Percentiles rank a stretch among this genome's conserved stretches.
Conservation (phyloP, 2,329 filamentous ascomycete species). For the Aureobasidium sp. region DNA sequence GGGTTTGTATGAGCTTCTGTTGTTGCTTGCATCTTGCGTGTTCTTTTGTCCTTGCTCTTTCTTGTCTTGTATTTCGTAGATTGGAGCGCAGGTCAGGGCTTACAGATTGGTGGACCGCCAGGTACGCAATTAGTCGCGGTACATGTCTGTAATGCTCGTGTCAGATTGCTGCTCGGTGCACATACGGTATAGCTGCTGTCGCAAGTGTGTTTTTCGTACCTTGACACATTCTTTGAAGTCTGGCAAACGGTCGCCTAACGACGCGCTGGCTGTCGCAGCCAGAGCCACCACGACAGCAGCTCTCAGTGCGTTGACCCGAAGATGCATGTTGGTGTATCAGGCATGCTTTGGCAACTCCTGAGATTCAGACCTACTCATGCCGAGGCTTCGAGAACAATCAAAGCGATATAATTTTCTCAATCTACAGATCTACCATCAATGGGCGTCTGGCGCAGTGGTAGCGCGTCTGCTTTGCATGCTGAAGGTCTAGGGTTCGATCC, state of each 20-base stretch:
- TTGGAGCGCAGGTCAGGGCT: conserved; percentile 27
- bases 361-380: not conserved
- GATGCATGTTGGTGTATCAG: conserved; percentile 8
- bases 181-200: not conserved
- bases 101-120: conserved; percentile 63
- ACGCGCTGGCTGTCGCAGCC: conserved; percentile 47
- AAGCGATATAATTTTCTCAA: too few relatives aligned
- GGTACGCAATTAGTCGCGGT: conserved; percentile 67
- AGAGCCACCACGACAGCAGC: conserved; percentile 12
- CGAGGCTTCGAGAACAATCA: not conserved
- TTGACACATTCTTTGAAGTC: conserved; percentile 82
- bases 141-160: conserved; percentile 55
- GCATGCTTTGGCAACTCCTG: not conserved
- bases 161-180: conserved; percentile 17
- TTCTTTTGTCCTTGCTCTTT: not conserved
- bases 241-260: conserved; percentile 72
- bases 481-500: conserved; percentile 14
- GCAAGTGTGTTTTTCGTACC: conserved; percentile 42
- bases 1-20: conserved; percentile 16
- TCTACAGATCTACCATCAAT: too few relatives aligned
- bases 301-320: not conserved
- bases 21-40: not conserved
- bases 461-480: conserved; percentile 15
- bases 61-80: conserved; percentile 11
- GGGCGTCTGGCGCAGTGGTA: conserved; percentile 8